Evolutionary conservation across 2,329 filamentous ascomycete species (phyloP).

Genomic region (Xylaria sp.): DNA sequence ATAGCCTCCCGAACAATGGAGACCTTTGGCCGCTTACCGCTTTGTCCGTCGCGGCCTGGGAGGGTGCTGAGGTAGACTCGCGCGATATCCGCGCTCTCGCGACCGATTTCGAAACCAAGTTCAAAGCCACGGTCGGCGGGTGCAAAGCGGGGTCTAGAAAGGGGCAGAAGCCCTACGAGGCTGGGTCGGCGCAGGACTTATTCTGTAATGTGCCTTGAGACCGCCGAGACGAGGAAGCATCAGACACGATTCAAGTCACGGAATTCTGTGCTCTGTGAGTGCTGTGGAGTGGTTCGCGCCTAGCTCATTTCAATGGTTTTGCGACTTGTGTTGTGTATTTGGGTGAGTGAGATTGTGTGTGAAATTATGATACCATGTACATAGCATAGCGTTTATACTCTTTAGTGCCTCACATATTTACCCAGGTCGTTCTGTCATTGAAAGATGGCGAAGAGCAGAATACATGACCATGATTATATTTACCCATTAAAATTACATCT

Average conservation of each 20-base stretch:
- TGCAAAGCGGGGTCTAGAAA: slow-evolving; percentile 58
- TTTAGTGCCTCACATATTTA: slow-evolving; percentile 4
- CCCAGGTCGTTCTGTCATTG: neutral
- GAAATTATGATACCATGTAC: slow-evolving; percentile 36
- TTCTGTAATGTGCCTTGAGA: slow-evolving; percentile 66
- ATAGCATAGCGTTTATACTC: slow-evolving; percentile 31
- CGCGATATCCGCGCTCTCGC: slow-evolving; percentile 57
- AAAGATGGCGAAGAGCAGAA: neutral
- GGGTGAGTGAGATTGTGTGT: neutral
- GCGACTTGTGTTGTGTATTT: neutral
- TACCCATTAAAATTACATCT: neutral
- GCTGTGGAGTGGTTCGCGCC: neutral
- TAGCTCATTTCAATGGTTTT: slow-evolving; percentile 4
- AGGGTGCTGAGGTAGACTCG: slow-evolving; percentile 61
- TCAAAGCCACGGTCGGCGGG: slow-evolving; percentile 73
- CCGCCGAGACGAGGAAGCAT: neutral
- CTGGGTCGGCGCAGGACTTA: slow-evolving; percentile 64
- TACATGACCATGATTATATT: neutral
- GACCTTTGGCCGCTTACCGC: slow-evolving; percentile 56
- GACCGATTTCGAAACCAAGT: slow-evolving; percentile 64
- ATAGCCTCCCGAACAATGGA: slow-evolving; percentile 58
- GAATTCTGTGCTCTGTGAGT: neutral
- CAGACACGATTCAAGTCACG: neutral
- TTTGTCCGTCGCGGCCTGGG: slow-evolving; percentile 71
- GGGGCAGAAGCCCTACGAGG: slow-evolving; percentile 44